These are phyloP conservation scores for Tagetes patula DNA, from an alignment of 129 eudicot species.

Conservation along the genomic window DNA sequence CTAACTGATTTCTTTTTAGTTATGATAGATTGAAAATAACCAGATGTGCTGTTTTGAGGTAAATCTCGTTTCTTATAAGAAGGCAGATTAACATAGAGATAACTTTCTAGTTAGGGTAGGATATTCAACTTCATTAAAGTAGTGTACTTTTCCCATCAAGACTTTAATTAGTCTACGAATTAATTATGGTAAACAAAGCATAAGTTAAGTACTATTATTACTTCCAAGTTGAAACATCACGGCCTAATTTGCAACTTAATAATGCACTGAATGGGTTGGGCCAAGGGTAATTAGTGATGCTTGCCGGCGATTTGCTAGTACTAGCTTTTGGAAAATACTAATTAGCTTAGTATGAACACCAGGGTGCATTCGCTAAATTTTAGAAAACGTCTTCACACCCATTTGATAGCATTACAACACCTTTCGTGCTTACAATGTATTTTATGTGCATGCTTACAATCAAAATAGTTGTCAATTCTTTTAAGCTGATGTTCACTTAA, in stretches of 20 bases:
- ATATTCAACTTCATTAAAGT: not conserved
- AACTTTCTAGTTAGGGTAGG: not conserved
- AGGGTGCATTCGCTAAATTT: too few relatives aligned
- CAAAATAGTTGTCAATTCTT: not conserved
- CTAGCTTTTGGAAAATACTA: not conserved
- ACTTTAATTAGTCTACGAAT: not conserved
- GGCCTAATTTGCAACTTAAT: not conserved
- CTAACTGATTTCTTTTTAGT: not conserved
- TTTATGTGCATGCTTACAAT: not conserved
- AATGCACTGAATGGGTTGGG: not conserved
- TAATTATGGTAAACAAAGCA: not conserved
- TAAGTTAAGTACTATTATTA: not conserved
- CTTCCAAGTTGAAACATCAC: not conserved
- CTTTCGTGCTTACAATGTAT: not conserved
- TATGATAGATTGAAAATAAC: not conserved
- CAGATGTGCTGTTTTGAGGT: conserved; percentile 8
- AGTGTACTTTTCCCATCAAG: not conserved
- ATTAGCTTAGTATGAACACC: not conserved
- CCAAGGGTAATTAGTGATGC: not conserved
- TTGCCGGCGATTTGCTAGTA: not conserved
- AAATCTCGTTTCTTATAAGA: not conserved
- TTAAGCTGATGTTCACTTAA: not conserved
- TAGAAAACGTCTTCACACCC: too few relatives aligned
- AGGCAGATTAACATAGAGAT: not conserved
- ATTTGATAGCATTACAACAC: not conserved